Base-by-base conservation (phyloP, 805 yeast genomes). In the Sugiyamaella floridensis region DNA sequence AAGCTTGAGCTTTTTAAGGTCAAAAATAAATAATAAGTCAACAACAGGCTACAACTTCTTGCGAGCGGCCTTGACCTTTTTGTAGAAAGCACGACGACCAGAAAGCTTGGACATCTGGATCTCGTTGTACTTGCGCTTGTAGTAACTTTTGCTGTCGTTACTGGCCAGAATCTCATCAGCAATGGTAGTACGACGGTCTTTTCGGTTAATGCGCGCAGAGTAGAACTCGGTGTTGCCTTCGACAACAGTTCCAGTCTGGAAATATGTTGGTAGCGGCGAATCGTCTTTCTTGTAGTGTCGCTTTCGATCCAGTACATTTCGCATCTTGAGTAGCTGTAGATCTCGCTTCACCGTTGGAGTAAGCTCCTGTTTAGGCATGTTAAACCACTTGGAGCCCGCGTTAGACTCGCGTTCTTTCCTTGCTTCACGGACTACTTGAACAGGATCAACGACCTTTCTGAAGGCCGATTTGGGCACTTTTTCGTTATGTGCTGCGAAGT, bases 291-390 rank as follows among this genome's bases (percentile, higher is more conserved):
- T 89, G 71, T 93, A 93, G 70, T 89, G 96, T 61, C 97, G 79
- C 71, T 93, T 93, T 7, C 97, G 98, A 66, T 93, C 98, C 56
- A 93, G 75, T 9, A 89, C 96, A 52, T 86, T 85, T 69, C 99
- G 81, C 72, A 92, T 87, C 63, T 88, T 83, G 55, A 93, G 74
- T 14, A 93, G 71, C 63, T 81, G 73, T 60, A 93, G 66, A 66
- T 93, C 98, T 54, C 95, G 76, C 63, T 85, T 85, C 18, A 86
- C 65, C 28, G 77, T 76, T 1, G 84, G 81, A 9, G 95, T 86
- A 55, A 86, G 69, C 60, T 86, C 93, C 5, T 83, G 81, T 59
- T 80, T 82, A 29, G 89, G 88, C 77, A 90, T 74, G 49, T 81
- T 76, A 62, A 88, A 90, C 97, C 97, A 90, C 56, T 81, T 73